A percentile compares a stretch with the other conserved stretches of the same genome.
Conservation (phyloP, 108 stramenopile species). For the Fragilariopsis cylindrus region DNA sequence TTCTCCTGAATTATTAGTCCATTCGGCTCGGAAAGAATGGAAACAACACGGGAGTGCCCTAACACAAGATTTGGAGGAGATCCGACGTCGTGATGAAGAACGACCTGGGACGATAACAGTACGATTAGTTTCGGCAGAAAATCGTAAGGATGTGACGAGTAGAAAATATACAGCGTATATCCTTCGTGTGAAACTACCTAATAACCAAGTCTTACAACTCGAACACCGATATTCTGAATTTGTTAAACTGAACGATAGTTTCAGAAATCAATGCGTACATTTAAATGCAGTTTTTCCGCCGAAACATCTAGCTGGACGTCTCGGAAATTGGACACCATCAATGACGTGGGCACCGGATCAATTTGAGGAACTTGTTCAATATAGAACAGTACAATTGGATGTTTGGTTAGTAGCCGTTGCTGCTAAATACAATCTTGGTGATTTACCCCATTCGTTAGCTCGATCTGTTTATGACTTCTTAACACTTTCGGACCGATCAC, state of each 20-base stretch:
- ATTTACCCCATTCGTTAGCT: slow-evolving; percentile 27
- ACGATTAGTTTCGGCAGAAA: slow-evolving; percentile 50
- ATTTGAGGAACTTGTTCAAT: slow-evolving; percentile 42
- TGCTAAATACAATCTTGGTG: slow-evolving; percentile 35
- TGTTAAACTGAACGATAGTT: slow-evolving; percentile 44
- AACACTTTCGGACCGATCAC: slow-evolving; percentile 37
- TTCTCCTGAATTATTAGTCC: not conserved
- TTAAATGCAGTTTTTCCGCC: slow-evolving; percentile 49
- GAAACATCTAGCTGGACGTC: slow-evolving; percentile 54
- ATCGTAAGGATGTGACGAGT: slow-evolving; percentile 42
- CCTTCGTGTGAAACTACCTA: slow-evolving; percentile 32
- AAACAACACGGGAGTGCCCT: slow-evolving; percentile 37
- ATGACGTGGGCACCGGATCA: slow-evolving; percentile 31
- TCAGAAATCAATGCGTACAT: slow-evolving; percentile 30
- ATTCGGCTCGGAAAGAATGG: slow-evolving; percentile 56
- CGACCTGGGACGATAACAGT: slow-evolving; percentile 34
- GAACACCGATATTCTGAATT: slow-evolving; percentile 78
- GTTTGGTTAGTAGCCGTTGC: slow-evolving; percentile 57
- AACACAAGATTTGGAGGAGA: slow-evolving; percentile 49
- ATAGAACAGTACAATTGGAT: slow-evolving; percentile 59
- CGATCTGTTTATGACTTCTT: slow-evolving; percentile 47
- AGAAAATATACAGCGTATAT: slow-evolving; percentile 56
- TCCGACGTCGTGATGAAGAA: slow-evolving; percentile 21
- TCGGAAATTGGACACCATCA: slow-evolving; percentile 63
- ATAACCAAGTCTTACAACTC: slow-evolving; percentile 26